Percentiles rank a stretch among this genome's conserved stretches.
phyloP scores from a whole-genome alignment of 495 filamentous ascomycete species.

The Podospora anserina region DNA sequence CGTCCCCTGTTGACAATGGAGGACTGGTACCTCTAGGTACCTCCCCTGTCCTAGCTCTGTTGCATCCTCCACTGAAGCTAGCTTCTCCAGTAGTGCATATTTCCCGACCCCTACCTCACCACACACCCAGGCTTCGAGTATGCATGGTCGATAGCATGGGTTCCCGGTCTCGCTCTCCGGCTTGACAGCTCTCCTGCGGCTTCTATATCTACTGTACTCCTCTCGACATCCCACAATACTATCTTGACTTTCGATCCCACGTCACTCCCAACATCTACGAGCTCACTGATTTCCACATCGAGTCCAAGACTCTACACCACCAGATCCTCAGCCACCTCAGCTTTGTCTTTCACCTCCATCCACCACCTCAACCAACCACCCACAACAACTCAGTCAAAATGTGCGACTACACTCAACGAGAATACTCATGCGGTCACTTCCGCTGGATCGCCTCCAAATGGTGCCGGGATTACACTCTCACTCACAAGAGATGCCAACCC shows the following conservation, averaged over 20 bases:
- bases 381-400: constrained; percentile 18
- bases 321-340: background rate
- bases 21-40: background rate
- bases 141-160: constrained; percentile 29
- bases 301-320: constrained; percentile 8
- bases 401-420: constrained; percentile 38
- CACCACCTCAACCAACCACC: background rate
- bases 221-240: constrained; percentile 10
- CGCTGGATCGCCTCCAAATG: constrained; percentile 44
- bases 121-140: constrained; percentile 1
- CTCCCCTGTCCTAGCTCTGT: constrained; percentile 15
- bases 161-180: constrained; percentile 21
- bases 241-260: constrained; percentile 30
- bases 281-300: constrained; percentile 12
- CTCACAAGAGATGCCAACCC: constrained; percentile 42
- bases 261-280: constrained; percentile 18
- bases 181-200: constrained; percentile 19
- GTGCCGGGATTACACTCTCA: constrained; percentile 40
- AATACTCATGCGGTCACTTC: constrained; percentile 44
- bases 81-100: constrained; percentile 13
- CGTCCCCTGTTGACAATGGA: background rate
- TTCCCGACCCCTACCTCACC: constrained; percentile 25
- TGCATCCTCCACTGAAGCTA: constrained; percentile 9
- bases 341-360: background rate
- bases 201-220: constrained; percentile 7